Conservation (phyloP, 345 rosid genomes). For the Euphorbia tirucalli region DNA sequence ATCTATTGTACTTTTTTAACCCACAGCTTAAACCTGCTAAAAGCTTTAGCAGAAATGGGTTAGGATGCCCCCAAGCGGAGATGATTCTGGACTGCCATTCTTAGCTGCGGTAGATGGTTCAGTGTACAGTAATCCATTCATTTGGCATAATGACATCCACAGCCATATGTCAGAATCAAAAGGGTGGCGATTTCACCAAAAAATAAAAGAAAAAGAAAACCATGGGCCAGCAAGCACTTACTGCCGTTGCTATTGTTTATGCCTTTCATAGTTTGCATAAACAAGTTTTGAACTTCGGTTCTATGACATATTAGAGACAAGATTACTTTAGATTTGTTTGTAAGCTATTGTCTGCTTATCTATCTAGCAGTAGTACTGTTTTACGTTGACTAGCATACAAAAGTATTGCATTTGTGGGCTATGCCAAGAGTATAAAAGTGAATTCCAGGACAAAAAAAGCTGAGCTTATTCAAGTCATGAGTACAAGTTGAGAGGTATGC, state of each 20-base stretch:
- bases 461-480: neutral
- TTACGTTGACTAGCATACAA: neutral
- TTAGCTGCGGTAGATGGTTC: neutral
- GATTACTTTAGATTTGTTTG: neutral
- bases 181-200: neutral
- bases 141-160: neutral
- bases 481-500: neutral
- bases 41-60: neutral
- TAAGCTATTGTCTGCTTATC: neutral
- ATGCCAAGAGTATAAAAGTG: neutral
- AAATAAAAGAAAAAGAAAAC: too few species aligned
- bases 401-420: neutral
- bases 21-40: neutral
- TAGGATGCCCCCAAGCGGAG: neutral
- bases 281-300: neutral
- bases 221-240: too few species aligned
- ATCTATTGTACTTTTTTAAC: too few species aligned
- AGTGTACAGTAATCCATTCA: neutral
- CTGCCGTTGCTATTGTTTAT: neutral
- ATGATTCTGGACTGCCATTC: too few species aligned
- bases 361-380: neutral
- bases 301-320: neutral
- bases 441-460: neutral
- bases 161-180: neutral
- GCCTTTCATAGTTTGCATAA: neutral